phyloP scores from a whole-genome alignment of 306 rosid genomes.

The Parietaria judaica region DNA sequence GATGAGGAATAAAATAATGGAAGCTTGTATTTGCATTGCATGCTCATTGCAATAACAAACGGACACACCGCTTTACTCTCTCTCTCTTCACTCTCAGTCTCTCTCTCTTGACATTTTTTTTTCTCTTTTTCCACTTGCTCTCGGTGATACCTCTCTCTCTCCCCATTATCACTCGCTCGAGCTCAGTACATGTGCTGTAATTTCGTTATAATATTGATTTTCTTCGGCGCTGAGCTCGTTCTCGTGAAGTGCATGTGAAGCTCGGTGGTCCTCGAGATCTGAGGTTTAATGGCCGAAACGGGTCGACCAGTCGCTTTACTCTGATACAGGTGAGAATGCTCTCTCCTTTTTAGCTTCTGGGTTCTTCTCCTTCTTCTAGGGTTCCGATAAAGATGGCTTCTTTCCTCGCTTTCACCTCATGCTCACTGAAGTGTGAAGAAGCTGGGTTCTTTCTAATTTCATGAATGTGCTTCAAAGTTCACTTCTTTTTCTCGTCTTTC shows the following conservation, averaged over 20 bases:
- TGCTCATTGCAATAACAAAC: conserved; percentile 48
- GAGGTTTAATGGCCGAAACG: conserved; percentile 45
- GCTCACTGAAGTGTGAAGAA: conserved; percentile 18
- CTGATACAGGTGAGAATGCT: conserved; percentile 63
- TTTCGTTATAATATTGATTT: background rate
- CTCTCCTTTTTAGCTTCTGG: conserved; percentile 19
- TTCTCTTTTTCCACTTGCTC: conserved; percentile 2
- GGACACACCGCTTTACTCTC: conserved; percentile 53
- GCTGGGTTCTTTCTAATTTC: conserved; percentile 19
- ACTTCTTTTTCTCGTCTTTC: conserved; percentile 9
- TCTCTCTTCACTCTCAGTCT: conserved; percentile 9
- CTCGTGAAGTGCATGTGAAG: conserved; percentile 89
- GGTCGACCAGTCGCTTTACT: conserved; percentile 26
- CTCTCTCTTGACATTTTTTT: conserved; percentile 20
- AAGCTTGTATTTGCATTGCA: conserved; percentile 13
- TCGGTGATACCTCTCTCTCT: conserved; percentile 10
- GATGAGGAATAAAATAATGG: background rate
- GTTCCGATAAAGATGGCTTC: conserved; percentile 31
- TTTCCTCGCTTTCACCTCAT: conserved; percentile 1
- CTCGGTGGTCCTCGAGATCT: conserved; percentile 64
- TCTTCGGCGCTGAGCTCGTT: conserved; percentile 7
- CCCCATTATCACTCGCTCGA: background rate
- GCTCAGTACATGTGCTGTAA: conserved; percentile 3
- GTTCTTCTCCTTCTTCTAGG: conserved; percentile 14
- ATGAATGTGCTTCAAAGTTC: conserved; percentile 10